Evolutionary conservation across 768 basidiomycete genomes (phyloP).

Genomic region (Suillus ampliporus): DNA sequence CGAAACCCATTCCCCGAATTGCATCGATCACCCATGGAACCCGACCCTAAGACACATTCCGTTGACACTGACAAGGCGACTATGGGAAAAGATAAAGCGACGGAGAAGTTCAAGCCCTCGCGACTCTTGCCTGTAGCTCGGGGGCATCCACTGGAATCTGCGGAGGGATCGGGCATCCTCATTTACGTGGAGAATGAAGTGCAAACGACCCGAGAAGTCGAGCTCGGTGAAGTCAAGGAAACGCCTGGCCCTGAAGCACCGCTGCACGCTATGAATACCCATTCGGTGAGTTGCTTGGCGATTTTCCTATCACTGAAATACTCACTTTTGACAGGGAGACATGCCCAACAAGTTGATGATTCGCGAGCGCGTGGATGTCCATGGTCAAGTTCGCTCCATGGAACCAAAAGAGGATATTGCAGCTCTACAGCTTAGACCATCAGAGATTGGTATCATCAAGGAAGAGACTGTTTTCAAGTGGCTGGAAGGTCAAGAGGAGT

Average conservation of each 20-base stretch:
- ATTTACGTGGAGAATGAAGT: conserved; percentile 39
- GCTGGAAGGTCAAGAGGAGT: conserved; percentile 60
- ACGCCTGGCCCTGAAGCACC: not conserved
- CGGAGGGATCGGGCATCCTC: conserved; percentile 26
- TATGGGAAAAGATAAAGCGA: conserved; percentile 11
- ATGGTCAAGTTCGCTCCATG: conserved; percentile 65
- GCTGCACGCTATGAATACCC: too few species aligned
- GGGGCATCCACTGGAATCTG: not conserved
- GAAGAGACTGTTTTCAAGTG: conserved; percentile 75
- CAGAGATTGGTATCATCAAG: conserved; percentile 73
- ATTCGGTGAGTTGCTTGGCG: not conserved
- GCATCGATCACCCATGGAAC: conserved; percentile 35
- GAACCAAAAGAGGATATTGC: conserved; percentile 61
- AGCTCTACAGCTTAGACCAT: conserved; percentile 55
- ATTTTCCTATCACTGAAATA: not conserved
- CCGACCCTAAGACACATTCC: conserved; percentile 17
- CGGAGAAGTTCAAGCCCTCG: conserved; percentile 10
- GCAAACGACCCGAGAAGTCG: conserved; percentile 25
- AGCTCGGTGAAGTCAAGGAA: conserved; percentile 24
- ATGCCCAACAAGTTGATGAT: conserved; percentile 53
- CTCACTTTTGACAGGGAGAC: conserved; percentile 22
- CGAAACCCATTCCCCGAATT: conserved; percentile 55
- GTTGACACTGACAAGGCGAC: conserved; percentile 19
- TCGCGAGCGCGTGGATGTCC: conserved; percentile 73
- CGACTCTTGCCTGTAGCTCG: not conserved